Conservation (phyloP, 2,329 filamentous ascomycete genomes). For the Cercospora brassicicola region DNA sequence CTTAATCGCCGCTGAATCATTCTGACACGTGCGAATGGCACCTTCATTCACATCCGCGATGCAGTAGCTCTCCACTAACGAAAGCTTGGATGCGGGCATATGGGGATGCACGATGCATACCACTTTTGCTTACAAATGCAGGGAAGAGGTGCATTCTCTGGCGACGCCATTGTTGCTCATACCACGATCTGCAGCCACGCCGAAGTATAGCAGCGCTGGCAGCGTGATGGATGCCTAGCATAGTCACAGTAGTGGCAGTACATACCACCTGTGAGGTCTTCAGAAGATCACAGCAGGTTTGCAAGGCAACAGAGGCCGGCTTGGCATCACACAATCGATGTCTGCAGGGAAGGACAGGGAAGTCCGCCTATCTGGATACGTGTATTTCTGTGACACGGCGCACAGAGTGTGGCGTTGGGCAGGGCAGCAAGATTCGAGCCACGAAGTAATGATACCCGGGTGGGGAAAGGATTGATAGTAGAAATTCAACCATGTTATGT, state of each 20-base stretch:
- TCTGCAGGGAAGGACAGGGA: background rate
- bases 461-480: background rate
- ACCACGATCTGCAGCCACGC: background rate
- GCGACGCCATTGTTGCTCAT: background rate
- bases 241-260: background rate
- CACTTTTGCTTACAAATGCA: background rate
- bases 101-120: background rate
- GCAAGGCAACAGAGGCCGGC: background rate
- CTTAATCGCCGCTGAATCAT: background rate
- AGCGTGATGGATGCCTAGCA: background rate
- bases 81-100: background rate
- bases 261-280: background rate
- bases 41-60: background rate
- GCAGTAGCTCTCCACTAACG: background rate
- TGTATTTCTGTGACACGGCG: background rate
- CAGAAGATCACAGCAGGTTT: background rate
- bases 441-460: constrained; percentile 4
- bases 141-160: background rate
- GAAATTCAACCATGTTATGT: constrained; percentile 1
- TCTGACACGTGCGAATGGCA: background rate
- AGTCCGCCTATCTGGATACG: background rate
- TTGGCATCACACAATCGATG: background rate
- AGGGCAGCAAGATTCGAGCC: background rate
- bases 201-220: background rate
- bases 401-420: constrained; percentile 8